A percentile compares a stretch with the other conserved stretches of the same genome.
phyloP scores from a whole-genome alignment of 2,329 filamentous ascomycete genomes.

The Talaromyces piceae region DNA sequence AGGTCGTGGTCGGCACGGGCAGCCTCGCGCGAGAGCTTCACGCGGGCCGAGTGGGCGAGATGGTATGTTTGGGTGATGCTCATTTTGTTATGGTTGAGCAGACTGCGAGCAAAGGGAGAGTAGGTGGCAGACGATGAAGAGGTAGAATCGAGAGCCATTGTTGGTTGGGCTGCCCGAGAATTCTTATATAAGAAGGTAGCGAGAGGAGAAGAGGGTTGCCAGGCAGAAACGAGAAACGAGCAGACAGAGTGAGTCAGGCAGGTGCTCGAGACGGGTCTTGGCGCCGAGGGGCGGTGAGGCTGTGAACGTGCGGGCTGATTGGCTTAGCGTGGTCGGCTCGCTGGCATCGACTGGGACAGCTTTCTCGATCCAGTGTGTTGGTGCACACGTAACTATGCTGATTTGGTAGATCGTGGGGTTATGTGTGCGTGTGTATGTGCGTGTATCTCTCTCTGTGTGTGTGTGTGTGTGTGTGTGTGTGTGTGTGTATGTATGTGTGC shows the following conservation, averaged over 20 bases:
- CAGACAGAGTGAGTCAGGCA: neutral
- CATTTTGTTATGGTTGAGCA: constrained; percentile 61
- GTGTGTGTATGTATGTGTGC: too few relatives aligned
- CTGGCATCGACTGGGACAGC: too few relatives aligned
- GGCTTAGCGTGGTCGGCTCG: neutral
- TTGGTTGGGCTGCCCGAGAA: neutral
- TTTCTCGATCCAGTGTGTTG: too few relatives aligned
- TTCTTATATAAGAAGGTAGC: neutral
- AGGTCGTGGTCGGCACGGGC: constrained; percentile 88
- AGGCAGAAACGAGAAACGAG: too few relatives aligned
- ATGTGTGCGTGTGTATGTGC: too few relatives aligned
- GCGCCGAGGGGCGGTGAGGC: neutral
- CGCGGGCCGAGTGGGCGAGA: constrained; percentile 90
- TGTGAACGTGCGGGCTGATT: neutral
- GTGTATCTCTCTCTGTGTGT: too few relatives aligned
- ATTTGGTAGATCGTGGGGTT: too few relatives aligned
- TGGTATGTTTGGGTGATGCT: constrained; percentile 98
- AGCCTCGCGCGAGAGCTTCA: constrained; percentile 92
- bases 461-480: too few relatives aligned
- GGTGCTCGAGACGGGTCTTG: neutral
- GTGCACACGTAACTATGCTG: neutral
- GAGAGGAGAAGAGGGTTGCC: neutral
- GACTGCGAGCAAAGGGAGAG: neutral
- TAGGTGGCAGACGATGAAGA: neutral
- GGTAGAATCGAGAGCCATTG: neutral